phyloP scores from a whole-genome alignment of 2,329 filamentous ascomycete species.

The Triangularia verruculosa region DNA sequence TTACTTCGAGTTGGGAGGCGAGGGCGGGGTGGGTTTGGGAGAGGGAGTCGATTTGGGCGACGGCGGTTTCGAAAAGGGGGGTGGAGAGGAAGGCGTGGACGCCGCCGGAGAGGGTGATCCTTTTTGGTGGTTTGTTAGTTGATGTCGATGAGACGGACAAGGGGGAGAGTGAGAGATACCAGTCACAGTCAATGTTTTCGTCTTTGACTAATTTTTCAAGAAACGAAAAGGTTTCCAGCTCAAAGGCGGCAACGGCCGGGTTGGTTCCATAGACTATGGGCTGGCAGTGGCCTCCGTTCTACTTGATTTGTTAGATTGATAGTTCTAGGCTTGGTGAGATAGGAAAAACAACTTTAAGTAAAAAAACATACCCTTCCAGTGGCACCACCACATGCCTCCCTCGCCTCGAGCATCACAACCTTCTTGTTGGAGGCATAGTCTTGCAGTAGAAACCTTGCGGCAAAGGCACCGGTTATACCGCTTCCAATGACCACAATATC shows the following conservation, averaged over 20 bases:
- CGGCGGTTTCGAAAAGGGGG: constrained; percentile 52
- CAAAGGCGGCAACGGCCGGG: constrained; percentile 66
- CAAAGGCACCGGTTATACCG: constrained; percentile 73
- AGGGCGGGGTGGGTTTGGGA: constrained; percentile 54
- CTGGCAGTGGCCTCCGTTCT: constrained; percentile 74
- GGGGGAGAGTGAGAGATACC: constrained; percentile 41
- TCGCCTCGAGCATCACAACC: constrained; percentile 73
- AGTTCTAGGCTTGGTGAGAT: neutral
- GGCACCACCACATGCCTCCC: constrained; percentile 80
- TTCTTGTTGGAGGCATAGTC: constrained; percentile 39
- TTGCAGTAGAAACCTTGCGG: constrained; percentile 59
- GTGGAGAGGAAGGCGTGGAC: constrained; percentile 62
- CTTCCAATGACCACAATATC: constrained; percentile 72
- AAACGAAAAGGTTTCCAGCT: constrained; percentile 64
- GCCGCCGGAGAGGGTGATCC: constrained; percentile 41
- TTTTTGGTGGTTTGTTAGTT: constrained; percentile 52
- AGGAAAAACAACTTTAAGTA: neutral
- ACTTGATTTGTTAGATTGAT: neutral
- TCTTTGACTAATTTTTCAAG: constrained; percentile 56
- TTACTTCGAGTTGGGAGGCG: constrained; percentile 44
- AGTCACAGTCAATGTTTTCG: constrained; percentile 66
- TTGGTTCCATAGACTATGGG: constrained; percentile 61
- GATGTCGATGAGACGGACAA: constrained; percentile 35
- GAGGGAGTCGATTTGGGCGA: constrained; percentile 50
- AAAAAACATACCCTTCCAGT: constrained; percentile 64